These are phyloP conservation scores for Aureococcus anophagefferens DNA, from an alignment of 108 stramenopile species.

Conservation along the genomic window DNA sequence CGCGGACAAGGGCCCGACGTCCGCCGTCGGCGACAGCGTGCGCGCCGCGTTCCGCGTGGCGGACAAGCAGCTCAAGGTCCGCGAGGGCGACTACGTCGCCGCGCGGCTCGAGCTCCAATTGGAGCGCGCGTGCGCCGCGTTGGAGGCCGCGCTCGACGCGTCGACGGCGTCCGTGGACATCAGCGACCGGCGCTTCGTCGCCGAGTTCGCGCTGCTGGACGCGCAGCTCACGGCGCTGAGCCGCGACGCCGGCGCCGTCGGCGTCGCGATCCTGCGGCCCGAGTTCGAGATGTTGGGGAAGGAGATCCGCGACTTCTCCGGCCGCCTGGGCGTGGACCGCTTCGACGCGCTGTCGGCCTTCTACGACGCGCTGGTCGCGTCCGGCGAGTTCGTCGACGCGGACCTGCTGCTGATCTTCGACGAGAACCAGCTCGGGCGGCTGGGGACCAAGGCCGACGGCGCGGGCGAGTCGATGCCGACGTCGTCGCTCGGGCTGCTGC, in stretches of 20 bases:
- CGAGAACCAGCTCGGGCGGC: conserved; percentile 65
- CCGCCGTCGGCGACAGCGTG: neutral
- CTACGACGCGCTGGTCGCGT: neutral
- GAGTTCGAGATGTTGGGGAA: neutral
- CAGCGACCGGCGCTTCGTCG: conserved; percentile 83
- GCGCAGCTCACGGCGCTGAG: conserved; percentile 69
- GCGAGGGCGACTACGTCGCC: neutral
- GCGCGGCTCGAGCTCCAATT: neutral
- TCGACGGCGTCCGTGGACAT: conserved; percentile 61
- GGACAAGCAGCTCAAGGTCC: neutral
- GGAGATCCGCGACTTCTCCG: neutral
- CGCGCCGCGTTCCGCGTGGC: neutral
- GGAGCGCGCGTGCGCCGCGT: neutral
- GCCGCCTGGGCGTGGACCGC: neutral
- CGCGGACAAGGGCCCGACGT: neutral
- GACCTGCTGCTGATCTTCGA: conserved; percentile 66
- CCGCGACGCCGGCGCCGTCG: conserved; percentile 42
- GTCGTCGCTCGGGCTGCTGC: conserved; percentile 56
- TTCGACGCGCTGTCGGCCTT: neutral
- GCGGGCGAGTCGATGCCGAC: conserved; percentile 59
- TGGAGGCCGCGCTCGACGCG: conserved; percentile 65
- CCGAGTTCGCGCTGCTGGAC: conserved; percentile 88
- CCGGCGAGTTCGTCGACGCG: conserved; percentile 50
- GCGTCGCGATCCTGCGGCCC: neutral
- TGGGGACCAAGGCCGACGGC: conserved; percentile 82